A percentile compares a stretch with the other conserved stretches of the same genome.
These are phyloP conservation scores for Aspergillaceae sp. DNA, from an alignment of 2,329 filamentous ascomycete species.

Conservation along the genomic window DNA sequence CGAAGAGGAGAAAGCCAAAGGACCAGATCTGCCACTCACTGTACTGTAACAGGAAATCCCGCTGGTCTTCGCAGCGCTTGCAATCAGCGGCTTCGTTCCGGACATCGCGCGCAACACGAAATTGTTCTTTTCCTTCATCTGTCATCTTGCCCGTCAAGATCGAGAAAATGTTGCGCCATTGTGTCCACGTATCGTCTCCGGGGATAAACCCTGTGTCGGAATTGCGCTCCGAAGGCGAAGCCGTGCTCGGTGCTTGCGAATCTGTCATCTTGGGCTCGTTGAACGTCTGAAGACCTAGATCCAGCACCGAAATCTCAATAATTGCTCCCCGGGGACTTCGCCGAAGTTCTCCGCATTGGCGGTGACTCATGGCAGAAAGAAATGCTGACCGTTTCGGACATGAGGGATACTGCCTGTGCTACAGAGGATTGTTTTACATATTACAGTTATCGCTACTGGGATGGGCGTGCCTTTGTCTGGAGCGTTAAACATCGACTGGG, in stretches of 20 bases:
- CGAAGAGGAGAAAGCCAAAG: too few relatives aligned
- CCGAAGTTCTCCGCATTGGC: slow-evolving; percentile 21
- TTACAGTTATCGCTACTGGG: background rate
- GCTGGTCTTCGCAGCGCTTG: slow-evolving; percentile 68
- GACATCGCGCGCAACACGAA: slow-evolving; percentile 66
- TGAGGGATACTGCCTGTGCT: background rate
- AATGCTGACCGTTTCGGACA: slow-evolving; percentile 1
- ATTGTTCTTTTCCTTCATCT: slow-evolving; percentile 60
- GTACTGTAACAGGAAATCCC: slow-evolving; percentile 75
- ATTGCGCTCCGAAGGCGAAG: slow-evolving; percentile 12
- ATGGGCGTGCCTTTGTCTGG: background rate
- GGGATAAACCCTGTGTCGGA: slow-evolving; percentile 30
- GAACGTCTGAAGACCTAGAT: background rate
- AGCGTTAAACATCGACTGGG: background rate
- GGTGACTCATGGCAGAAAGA: slow-evolving; percentile 24
- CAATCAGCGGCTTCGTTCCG: slow-evolving; percentile 71
- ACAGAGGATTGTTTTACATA: too few relatives aligned
- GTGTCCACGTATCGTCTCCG: slow-evolving; percentile 36
- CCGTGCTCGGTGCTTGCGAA: slow-evolving; percentile 14
- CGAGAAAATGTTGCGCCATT: slow-evolving; percentile 80
- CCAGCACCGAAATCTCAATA: slow-evolving; percentile 1
- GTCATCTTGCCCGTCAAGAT: slow-evolving; percentile 68
- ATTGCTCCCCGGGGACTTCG: slow-evolving; percentile 3
- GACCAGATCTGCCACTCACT: slow-evolving; percentile 33
- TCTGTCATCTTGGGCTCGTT: slow-evolving; percentile 21